A percentile compares a stretch with the other conserved stretches of the same genome.
These are phyloP conservation scores for Fagus crenata DNA, from an alignment of 306 rosid genomes.

Conservation along the genomic window DNA sequence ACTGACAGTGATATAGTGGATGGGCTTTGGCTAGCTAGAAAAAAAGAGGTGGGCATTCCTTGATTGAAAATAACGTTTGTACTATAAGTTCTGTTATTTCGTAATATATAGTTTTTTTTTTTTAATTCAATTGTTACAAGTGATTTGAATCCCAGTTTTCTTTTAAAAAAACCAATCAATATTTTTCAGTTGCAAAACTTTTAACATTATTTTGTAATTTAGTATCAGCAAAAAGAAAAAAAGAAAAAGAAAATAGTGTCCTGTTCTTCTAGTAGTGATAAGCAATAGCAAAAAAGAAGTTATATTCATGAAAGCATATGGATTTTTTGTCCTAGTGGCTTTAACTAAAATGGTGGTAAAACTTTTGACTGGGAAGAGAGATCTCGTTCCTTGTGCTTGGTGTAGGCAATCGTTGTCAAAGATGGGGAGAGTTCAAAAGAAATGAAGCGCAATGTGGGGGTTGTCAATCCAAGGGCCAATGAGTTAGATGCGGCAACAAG, in stretches of 20 bases:
- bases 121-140: too few species aligned
- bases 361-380: neutral
- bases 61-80: too few species aligned
- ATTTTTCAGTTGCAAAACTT: too few species aligned
- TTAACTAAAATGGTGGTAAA: neutral
- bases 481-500: constrained; percentile 53
- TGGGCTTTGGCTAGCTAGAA: too few species aligned
- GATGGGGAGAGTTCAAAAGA: constrained; percentile 15
- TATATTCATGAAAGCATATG: neutral
- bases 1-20: too few species aligned
- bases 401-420: constrained; percentile 26
- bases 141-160: too few species aligned
- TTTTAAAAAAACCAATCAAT: too few species aligned
- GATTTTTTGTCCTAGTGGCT: neutral
- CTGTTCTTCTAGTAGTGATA: neutral
- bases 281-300: neutral
- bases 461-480: constrained; percentile 41
- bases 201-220: neutral
- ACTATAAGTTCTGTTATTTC: too few species aligned
- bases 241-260: neutral
- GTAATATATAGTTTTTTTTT: too few species aligned
- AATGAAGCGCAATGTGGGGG: constrained; percentile 18
- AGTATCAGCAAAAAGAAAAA: neutral
- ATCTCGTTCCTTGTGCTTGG: neutral
- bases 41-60: too few species aligned